A percentile compares a stretch with the other conserved stretches of the same genome.
Conservation (phyloP, 257 asterid genomes). For the Verbena officinalis region DNA sequence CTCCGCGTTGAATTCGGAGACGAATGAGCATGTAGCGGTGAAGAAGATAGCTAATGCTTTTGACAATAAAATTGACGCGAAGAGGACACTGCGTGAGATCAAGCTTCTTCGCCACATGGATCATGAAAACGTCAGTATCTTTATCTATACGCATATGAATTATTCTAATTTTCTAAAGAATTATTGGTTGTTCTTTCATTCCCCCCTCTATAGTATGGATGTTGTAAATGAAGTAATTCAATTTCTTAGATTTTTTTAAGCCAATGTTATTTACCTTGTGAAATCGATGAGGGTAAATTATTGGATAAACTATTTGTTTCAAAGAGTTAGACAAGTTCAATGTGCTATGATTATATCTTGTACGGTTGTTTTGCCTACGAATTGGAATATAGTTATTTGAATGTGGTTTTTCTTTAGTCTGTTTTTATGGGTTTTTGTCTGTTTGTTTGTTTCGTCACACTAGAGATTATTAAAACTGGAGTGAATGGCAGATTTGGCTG, state of each 20-base stretch:
- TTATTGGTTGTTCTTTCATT: not conserved
- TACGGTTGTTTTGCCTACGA: conserved; percentile 17
- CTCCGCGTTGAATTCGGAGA: conserved; percentile 94
- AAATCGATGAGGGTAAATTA: not conserved
- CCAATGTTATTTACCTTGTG: not conserved
- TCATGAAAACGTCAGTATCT: conserved; percentile 88
- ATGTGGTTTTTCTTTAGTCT: conserved; percentile 10
- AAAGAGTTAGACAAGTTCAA: not conserved
- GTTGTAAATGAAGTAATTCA: not conserved
- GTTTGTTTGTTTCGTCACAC: not conserved
- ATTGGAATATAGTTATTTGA: not conserved
- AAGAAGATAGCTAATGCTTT: conserved; percentile 97
- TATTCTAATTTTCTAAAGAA: not conserved
- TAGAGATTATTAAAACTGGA: conserved; percentile 13
- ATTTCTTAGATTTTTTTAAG: conserved; percentile 10
- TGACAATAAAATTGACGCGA: conserved; percentile 91
- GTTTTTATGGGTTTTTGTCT: not conserved
- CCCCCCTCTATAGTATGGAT: conserved; percentile 7
- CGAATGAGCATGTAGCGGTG: conserved; percentile 90
- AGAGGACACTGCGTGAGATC: conserved; percentile 99
- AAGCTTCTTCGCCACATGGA: conserved; percentile 99
- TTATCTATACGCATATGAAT: conserved; percentile 5
- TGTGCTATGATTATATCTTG: not conserved
- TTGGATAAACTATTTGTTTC: not conserved
- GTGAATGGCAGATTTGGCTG: conserved; percentile 7